Percentiles rank a stretch among this genome's conserved stretches.
Evolutionary conservation across 2,329 filamentous ascomycete genomes (phyloP).

Genomic region (Diaporthe sp.): DNA sequence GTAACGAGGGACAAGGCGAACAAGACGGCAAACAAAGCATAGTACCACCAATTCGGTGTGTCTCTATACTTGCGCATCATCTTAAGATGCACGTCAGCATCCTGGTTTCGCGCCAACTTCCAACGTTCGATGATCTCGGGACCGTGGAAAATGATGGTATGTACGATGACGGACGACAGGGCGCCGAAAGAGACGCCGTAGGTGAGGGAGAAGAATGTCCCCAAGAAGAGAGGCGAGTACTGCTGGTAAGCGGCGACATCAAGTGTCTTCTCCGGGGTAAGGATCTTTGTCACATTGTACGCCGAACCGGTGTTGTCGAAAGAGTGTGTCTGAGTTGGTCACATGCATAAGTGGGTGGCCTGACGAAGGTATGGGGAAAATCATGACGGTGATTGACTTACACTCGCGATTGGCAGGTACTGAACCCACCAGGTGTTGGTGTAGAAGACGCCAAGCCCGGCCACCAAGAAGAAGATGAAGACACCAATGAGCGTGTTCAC

Average conservation of each 20-base stretch:
- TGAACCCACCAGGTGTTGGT: conserved; percentile 37
- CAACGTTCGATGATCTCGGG: conserved; percentile 46
- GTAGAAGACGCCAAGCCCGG: conserved; percentile 36
- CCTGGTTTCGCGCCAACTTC: conserved; percentile 41
- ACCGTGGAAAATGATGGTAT: conserved; percentile 44
- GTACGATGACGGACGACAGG: conserved; percentile 37
- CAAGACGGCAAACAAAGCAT: conserved; percentile 35
- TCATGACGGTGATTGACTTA: not conserved
- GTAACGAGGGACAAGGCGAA: conserved; percentile 40
- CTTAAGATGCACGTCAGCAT: conserved; percentile 42
- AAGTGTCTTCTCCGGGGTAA: conserved; percentile 33
- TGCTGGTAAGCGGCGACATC: conserved; percentile 36
- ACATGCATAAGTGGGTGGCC: not conserved
- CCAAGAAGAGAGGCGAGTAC: conserved; percentile 37
- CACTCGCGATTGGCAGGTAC: conserved; percentile 38
- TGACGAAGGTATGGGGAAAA: no score
- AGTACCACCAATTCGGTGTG: conserved; percentile 43
- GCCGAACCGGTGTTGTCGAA: conserved; percentile 34
- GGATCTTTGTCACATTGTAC: conserved; percentile 32
- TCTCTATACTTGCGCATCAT: conserved; percentile 42
- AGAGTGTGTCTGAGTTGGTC: conserved; percentile 18
- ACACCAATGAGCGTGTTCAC: conserved; percentile 36
- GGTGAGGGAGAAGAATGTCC: conserved; percentile 34
- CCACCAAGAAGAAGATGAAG: conserved; percentile 36
- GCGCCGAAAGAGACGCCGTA: conserved; percentile 39